Base-by-base conservation (phyloP, 2,329 filamentous ascomycete genomes). In the Microdochium paspali region DNA sequence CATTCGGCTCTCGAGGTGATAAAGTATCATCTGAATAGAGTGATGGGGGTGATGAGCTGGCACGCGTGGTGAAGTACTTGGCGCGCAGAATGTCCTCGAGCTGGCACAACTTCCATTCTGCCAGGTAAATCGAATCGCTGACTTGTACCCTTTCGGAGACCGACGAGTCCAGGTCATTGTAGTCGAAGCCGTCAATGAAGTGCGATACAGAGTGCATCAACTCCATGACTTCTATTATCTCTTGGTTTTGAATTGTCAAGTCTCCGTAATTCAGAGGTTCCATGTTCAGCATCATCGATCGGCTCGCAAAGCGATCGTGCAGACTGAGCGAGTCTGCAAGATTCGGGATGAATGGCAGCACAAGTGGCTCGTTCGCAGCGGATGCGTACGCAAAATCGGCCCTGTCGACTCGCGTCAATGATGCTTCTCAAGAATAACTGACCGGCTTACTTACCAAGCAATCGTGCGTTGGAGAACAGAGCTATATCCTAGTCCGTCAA, bases 301-400 rank as follows among this genome's bases (percentile, higher is more conserved):
- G 57, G 20, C 52, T 56, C 42, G 51, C 51, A 50, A 63, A 62
- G 13, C 52, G 52, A 40, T 60, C 54, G 24, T 58, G 55, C 4
- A 61, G 53, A n/a, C 50, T 49, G 12, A 62, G 54, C 4, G 59
- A 56, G 2, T 55, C 56, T 10, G 57, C 55, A 3, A 63, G 49
- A 25, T 58, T 50, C 1, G 61, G 58, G 35, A 63, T 56, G 39
- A 62, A 58, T 4, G 59, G 60, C 40, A 63, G 62, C 23, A 56
- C 55, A 15, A 63, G 52, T 2, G 61, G 53, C 20, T 55, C 53
- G 10, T 57, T 53, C 2, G 60, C 53, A 10, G 57, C 59, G 13
- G 61, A 61, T 15, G 59, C 60, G 28, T 63, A 62, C 7, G 61
- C 61, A 40, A 61, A 63, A 47, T 63, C 61, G 12, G 61, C 60